These are phyloP conservation scores for Cadophora sp. DNA, from an alignment of 2,329 filamentous ascomycete species.

Conservation along the genomic window DNA sequence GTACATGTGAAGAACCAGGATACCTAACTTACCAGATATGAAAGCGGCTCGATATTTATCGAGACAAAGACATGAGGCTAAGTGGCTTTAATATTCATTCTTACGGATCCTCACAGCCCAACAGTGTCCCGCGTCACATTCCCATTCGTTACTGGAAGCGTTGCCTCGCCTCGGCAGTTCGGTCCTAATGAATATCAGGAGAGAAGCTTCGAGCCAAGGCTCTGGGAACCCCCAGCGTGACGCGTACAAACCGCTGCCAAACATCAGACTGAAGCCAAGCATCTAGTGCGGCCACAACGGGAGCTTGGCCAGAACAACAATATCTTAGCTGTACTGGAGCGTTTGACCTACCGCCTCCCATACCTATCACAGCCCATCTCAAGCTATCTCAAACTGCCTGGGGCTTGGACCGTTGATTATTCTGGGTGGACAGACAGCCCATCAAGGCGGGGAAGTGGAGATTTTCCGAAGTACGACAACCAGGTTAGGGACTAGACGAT, in stretches of 20 bases:
- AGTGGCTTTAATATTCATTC: neutral
- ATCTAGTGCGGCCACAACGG: neutral
- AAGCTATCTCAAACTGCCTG: neutral
- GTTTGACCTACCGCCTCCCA: neutral
- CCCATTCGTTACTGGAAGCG: neutral
- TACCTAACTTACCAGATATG: neutral
- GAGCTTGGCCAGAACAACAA: neutral
- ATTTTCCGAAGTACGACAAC: neutral
- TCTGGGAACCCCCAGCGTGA: neutral
- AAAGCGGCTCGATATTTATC: neutral
- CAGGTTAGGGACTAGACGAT: neutral
- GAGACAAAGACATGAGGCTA: neutral
- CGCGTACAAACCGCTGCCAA: slow-evolving; percentile 1
- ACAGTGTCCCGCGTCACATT: neutral
- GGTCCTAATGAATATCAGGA: neutral
- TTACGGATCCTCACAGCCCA: neutral
- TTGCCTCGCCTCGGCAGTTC: neutral
- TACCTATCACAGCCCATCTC: neutral
- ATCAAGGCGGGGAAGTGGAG: neutral
- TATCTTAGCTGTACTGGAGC: neutral
- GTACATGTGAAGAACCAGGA: neutral
- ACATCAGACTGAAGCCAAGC: slow-evolving; percentile 3
- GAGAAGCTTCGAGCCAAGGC: neutral
- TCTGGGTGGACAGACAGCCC: neutral
- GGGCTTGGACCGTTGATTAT: neutral